phyloP scores from a whole-genome alignment of 208 protist species.

The Blastocrithidia nonstop region DNA sequence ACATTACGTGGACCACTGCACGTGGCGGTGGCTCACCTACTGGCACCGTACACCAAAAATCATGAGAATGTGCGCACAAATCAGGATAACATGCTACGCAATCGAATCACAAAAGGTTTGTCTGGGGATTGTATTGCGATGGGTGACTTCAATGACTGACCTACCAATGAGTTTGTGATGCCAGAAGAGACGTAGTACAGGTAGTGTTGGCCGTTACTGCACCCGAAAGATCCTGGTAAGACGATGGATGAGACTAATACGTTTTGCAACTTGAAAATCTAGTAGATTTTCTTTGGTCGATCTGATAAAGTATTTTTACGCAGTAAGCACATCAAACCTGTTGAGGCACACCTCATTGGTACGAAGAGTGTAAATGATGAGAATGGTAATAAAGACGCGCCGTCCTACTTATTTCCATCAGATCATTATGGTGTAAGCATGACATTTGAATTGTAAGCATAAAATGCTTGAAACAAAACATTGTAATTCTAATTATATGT shows the following conservation, averaged over 20 bases:
- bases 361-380: conserved; percentile 74
- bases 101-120: conserved; percentile 24
- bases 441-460: conserved; percentile 27
- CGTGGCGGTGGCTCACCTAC: conserved; percentile 43
- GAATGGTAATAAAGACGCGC: conserved; percentile 50
- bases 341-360: conserved; percentile 66
- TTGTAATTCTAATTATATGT: background rate
- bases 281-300: conserved; percentile 84
- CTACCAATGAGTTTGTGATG: conserved; percentile 75
- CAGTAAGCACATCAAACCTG: conserved; percentile 29
- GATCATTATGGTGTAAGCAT: conserved; percentile 84
- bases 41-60: conserved; percentile 65
- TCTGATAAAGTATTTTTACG: conserved; percentile 78
- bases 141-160: conserved; percentile 88
- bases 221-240: conserved; percentile 45
- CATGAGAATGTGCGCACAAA: conserved; percentile 55
- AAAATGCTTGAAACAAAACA: background rate
- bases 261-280: conserved; percentile 84
- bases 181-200: conserved; percentile 47
- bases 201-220: conserved; percentile 72
- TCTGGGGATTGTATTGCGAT: conserved; percentile 52
- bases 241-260: conserved; percentile 87
- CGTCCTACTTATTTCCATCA: conserved; percentile 77
- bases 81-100: conserved; percentile 55
- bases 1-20: conserved; percentile 21